Conservation (phyloP, 2,329 filamentous ascomycete genomes). For the Colletotrichum euphorbiae region DNA sequence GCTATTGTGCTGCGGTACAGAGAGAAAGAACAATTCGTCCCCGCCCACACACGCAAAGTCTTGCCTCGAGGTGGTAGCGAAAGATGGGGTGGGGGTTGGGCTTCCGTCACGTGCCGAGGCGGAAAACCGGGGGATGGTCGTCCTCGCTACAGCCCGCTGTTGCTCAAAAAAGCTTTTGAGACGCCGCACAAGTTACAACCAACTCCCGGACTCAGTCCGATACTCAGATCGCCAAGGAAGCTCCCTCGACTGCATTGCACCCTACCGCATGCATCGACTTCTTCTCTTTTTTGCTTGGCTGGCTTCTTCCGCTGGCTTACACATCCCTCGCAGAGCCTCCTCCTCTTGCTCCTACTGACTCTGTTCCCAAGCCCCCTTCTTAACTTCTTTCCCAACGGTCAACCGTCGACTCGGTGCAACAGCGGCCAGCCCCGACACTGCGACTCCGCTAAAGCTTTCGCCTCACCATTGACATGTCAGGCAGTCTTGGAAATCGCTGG, state of each 20-base stretch:
- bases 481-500: conserved; percentile 18
- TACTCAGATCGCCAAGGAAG: conserved; percentile 37
- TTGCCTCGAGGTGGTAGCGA: neutral
- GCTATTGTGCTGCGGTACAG: neutral
- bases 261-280: neutral
- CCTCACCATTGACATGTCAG: conserved; percentile 26
- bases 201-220: conserved; percentile 38
- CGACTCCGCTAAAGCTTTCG: conserved; percentile 38
- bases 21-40: neutral
- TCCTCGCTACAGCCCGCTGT: conserved; percentile 13
- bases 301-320: conserved; percentile 23
- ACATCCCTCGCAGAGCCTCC: conserved; percentile 14
- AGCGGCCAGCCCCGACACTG: conserved; percentile 32
- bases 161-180: conserved; percentile 40
- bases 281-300: conserved; percentile 11
- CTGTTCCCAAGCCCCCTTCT: neutral
- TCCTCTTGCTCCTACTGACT: neutral
- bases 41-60: neutral
- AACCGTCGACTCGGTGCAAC: conserved; percentile 25
- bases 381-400: neutral
- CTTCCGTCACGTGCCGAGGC: conserved; percentile 3
- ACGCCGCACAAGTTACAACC: conserved; percentile 33
- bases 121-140: conserved; percentile 1
- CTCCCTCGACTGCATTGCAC: conserved; percentile 14
- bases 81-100: too few relatives aligned